Evolutionary conservation across 257 asterid genomes (phyloP).

Genomic region (Nicotiana knightiana): DNA sequence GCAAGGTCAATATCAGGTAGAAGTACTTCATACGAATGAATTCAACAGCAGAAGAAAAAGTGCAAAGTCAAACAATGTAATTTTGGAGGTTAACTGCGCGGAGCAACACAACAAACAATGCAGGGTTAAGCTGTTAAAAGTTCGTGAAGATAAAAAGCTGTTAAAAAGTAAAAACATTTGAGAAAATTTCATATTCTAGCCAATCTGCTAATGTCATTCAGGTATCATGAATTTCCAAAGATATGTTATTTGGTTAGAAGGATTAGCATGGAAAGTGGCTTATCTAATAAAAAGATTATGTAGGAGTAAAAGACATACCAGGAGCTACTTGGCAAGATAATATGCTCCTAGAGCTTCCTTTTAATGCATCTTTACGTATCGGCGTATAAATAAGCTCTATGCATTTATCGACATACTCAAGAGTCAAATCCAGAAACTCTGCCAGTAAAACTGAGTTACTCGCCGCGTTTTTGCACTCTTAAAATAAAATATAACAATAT

Average conservation of each 20-base stretch:
- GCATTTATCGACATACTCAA: constrained; percentile 61
- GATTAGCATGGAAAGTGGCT: neutral
- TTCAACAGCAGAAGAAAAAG: constrained; percentile 7
- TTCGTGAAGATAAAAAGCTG: neutral
- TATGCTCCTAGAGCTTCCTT: constrained; percentile 52
- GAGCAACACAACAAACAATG: neutral
- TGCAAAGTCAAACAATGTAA: neutral
- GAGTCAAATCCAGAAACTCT: constrained; percentile 70
- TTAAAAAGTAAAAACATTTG: neutral
- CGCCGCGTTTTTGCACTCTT: constrained; percentile 10
- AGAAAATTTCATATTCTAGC: neutral
- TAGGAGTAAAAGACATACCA: constrained; percentile 39
- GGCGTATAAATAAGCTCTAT: constrained; percentile 81
- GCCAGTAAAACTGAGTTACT: constrained; percentile 20
- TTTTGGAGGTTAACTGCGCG: neutral
- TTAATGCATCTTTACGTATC: constrained; percentile 74
- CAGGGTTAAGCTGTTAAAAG: neutral
- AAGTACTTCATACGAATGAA: neutral
- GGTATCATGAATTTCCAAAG: neutral
- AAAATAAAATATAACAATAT: constrained; percentile 4
- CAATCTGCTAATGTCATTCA: neutral
- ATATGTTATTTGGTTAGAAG: neutral
- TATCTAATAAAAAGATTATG: neutral
- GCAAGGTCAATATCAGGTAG: constrained; percentile 47
- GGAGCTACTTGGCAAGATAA: constrained; percentile 66